These are phyloP conservation scores for Colletotrichum liaoningense DNA, from an alignment of 2,329 filamentous ascomycete species.

Conservation along the genomic window DNA sequence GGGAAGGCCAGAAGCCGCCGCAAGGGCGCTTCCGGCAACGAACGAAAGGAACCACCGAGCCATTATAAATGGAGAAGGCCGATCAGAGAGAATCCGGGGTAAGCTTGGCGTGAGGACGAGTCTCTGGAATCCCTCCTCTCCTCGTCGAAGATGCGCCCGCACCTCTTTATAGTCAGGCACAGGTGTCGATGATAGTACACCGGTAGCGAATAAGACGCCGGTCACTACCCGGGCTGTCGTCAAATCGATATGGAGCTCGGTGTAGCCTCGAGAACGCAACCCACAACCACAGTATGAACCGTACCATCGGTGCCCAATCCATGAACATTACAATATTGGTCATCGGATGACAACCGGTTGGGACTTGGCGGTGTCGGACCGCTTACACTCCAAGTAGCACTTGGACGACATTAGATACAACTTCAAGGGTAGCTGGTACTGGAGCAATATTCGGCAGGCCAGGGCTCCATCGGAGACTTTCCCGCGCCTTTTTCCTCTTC, in stretches of 20 bases:
- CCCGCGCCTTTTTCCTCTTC: not conserved
- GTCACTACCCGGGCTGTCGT: not conserved
- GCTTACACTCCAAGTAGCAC: not conserved
- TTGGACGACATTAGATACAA: not conserved
- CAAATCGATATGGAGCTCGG: not conserved
- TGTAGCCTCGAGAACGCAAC: constrained; percentile 1
- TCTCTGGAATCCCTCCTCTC: not conserved
- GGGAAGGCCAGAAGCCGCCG: constrained; percentile 39
- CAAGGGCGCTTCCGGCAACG: constrained; percentile 29
- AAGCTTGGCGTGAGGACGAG: constrained; percentile 14
- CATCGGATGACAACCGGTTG: constrained; percentile 4
- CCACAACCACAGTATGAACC: not conserved
- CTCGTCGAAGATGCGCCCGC: not conserved
- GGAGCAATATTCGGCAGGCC: not conserved
- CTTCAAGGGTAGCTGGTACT: constrained; percentile 7
- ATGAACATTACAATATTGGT: constrained; percentile 29
- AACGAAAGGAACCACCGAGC: constrained; percentile 34
- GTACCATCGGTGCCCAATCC: not conserved
- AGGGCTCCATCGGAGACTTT: constrained; percentile 13
- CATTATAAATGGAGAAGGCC: constrained; percentile 19
- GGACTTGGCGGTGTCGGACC: constrained; percentile 14
- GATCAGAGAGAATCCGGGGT: constrained; percentile 8
- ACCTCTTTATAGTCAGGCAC: constrained; percentile 15
- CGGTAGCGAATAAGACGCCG: not conserved
- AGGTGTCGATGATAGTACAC: not conserved